These are phyloP conservation scores for Penicillium sp. DNA, from an alignment of 2,329 filamentous ascomycete species.

Conservation along the genomic window DNA sequence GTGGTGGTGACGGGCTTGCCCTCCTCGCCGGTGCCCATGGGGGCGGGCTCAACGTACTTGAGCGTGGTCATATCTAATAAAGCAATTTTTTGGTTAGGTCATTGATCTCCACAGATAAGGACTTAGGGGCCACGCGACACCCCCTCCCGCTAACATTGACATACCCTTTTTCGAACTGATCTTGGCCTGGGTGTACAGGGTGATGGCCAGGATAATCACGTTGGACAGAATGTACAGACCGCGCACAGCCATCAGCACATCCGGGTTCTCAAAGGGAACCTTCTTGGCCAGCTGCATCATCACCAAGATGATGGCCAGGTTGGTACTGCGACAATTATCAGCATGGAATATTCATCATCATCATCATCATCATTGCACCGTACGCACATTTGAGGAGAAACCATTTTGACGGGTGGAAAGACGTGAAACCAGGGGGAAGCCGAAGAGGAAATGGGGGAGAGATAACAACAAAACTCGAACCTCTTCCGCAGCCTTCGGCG, in stretches of 20 bases:
- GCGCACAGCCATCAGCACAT: conserved; percentile 64
- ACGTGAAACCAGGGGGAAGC: conserved; percentile 9
- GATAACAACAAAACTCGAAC: conserved; percentile 7
- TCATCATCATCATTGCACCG: neutral
- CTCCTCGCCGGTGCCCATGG: conserved; percentile 91
- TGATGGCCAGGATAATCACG: conserved; percentile 78
- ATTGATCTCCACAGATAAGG: neutral
- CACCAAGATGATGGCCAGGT: conserved; percentile 89
- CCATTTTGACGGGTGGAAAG: conserved; percentile 53
- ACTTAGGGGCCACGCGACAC: neutral
- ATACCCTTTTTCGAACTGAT: conserved; percentile 98
- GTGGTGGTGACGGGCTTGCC: conserved; percentile 96
- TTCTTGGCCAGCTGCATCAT: conserved; percentile 99
- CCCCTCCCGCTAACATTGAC: conserved; percentile 28
- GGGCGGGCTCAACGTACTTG: conserved; percentile 96
- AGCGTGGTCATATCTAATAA: conserved; percentile 84
- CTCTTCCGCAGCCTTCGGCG: neutral
- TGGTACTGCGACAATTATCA: conserved; percentile 61
- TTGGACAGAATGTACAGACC: conserved; percentile 69
- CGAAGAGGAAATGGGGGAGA: neutral
- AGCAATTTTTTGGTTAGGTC: neutral
- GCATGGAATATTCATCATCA: neutral
- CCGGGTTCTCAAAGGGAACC: conserved; percentile 89
- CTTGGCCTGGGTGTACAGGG: conserved; percentile 78
- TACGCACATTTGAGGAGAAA: conserved; percentile 65